These are phyloP conservation scores for Emydomyces testavorans DNA, from an alignment of 2,329 filamentous ascomycete species.

Conservation along the genomic window DNA sequence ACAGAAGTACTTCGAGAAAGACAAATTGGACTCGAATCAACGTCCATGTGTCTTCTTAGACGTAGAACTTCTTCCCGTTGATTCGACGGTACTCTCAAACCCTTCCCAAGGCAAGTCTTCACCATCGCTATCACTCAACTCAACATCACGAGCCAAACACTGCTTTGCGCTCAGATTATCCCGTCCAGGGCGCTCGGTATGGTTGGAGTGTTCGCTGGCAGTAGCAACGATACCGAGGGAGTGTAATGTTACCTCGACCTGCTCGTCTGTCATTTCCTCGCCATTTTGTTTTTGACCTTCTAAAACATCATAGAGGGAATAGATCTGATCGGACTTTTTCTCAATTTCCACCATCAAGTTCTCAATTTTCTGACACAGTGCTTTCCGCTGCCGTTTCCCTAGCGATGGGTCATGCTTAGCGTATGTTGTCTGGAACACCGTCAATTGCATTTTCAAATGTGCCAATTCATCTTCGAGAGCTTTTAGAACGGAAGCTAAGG, in stretches of 20 bases:
- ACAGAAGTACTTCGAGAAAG: neutral
- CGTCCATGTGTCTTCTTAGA: neutral
- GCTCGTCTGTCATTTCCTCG: slow-evolving; percentile 50
- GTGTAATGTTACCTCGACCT: slow-evolving; percentile 52
- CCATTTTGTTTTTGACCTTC: slow-evolving; percentile 62
- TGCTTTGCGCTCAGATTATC: slow-evolving; percentile 13
- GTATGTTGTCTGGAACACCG: slow-evolving; percentile 50
- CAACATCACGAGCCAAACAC: slow-evolving; percentile 16
- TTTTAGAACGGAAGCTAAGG: slow-evolving; percentile 74
- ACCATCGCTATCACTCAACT: slow-evolving; percentile 18
- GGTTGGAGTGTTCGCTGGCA: slow-evolving; percentile 2
- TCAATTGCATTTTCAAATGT: slow-evolving; percentile 62
- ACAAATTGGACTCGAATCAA: neutral
- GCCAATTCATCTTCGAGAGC: slow-evolving; percentile 66
- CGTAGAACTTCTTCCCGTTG: neutral
- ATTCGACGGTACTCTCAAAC: slow-evolving; percentile 29
- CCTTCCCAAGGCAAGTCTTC: slow-evolving; percentile 36
- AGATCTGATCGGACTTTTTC: slow-evolving; percentile 66
- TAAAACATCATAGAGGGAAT: slow-evolving; percentile 70
- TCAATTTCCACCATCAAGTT: slow-evolving; percentile 53
- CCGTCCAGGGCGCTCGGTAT: slow-evolving; percentile 6
- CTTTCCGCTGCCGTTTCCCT: slow-evolving; percentile 52
- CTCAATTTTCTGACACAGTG: slow-evolving; percentile 50
- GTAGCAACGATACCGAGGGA: slow-evolving; percentile 31
- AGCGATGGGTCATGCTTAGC: slow-evolving; percentile 55